Evolutionary conservation across 202 grass and related monocot species (phyloP).

Genomic region (Cymbopogon flexuosus): DNA sequence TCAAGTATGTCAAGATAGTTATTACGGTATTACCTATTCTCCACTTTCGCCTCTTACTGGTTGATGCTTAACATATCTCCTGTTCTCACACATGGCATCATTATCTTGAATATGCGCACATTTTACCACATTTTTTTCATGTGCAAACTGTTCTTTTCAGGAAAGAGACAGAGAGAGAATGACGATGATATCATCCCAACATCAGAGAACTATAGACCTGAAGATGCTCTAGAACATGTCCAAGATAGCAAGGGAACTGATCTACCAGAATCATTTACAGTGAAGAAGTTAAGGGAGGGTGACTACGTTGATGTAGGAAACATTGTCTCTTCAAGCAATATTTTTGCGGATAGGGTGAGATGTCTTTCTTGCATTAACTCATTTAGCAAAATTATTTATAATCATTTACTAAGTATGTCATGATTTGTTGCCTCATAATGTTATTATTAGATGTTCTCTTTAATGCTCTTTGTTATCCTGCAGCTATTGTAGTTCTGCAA

Average conservation of each 20-base stretch:
- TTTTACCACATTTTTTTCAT: slow-evolving; percentile 1
- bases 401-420: neutral
- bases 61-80: neutral
- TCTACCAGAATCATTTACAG: slow-evolving; percentile 26
- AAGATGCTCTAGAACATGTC: slow-evolving; percentile 40
- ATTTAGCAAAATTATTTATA: slow-evolving; percentile 11
- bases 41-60: neutral
- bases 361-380: slow-evolving; percentile 4
- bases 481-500: neutral
- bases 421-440: neutral
- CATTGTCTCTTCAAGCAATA: slow-evolving; percentile 38
- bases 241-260: slow-evolving; percentile 41
- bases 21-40: neutral
- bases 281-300: slow-evolving; percentile 37
- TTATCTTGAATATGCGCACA: slow-evolving; percentile 18
- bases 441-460: slow-evolving; percentile 2
- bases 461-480: neutral
- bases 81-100: neutral
- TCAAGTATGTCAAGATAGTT: neutral
- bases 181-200: slow-evolving; percentile 30
- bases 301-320: slow-evolving; percentile 38
- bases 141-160: slow-evolving; percentile 24
- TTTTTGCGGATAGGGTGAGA: slow-evolving; percentile 59
- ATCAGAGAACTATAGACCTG: slow-evolving; percentile 37
- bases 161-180: slow-evolving; percentile 47